phyloP scores from a whole-genome alignment of 192 early-diverging fungal species.

The Backusella tuberculispora region DNA sequence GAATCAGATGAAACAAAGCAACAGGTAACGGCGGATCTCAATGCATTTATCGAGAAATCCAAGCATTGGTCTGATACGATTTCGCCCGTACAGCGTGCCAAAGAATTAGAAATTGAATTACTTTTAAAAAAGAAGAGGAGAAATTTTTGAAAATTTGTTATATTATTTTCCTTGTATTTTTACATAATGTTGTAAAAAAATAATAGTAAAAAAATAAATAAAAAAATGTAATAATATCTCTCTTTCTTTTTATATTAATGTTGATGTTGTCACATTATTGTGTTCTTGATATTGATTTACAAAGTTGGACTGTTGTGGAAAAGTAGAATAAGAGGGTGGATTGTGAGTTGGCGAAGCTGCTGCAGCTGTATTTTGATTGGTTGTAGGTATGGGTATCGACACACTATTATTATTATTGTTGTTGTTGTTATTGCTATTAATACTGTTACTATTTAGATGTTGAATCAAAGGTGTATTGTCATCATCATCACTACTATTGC shows the following conservation, averaged over 20 bases:
- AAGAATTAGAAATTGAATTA: no score
- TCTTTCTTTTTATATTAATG: constrained; percentile 5
- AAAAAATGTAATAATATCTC: no score
- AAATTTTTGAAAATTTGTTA: no score
- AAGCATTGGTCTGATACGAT: no score
- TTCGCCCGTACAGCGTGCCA: no score
- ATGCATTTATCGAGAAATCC: no score
- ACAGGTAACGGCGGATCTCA: no score
- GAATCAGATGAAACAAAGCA: no score
- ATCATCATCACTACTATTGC: not conserved
- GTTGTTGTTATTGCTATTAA: not conserved
- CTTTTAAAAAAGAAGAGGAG: no score
- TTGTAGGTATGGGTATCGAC: constrained; percentile 18
- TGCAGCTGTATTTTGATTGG: not conserved
- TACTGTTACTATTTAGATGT: not conserved
- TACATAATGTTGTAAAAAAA: no score
- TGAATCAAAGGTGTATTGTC: constrained; percentile 17
- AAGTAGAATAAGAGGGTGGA: constrained; percentile 20
- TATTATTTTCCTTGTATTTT: no score
- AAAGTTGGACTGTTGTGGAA: not conserved
- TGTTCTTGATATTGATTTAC: not conserved
- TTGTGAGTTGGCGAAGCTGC: not conserved
- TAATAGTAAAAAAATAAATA: no score
- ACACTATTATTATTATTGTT: not conserved
- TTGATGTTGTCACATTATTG: constrained; percentile 3